A percentile compares a stretch with the other conserved stretches of the same genome.
Conservation (phyloP, 768 basidiomycete genomes). For the Gautieria morchelliformis region DNA sequence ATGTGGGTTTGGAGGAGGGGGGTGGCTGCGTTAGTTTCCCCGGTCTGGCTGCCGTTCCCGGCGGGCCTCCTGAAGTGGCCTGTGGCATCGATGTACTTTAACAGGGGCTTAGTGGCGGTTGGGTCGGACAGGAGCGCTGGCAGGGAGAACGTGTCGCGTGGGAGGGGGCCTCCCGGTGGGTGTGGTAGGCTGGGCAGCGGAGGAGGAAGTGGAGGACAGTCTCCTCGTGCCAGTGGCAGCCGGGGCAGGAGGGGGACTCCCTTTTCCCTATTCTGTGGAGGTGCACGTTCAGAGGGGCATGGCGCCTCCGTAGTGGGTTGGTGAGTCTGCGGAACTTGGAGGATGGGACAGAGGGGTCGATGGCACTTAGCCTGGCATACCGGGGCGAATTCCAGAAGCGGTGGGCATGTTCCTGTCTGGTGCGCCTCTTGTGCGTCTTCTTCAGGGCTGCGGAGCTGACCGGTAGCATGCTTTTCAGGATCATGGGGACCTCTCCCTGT, state of each 20-base stretch:
- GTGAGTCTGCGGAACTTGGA: neutral
- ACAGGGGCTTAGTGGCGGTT: neutral
- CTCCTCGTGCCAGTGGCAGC: conserved; percentile 18
- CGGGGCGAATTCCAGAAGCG: neutral
- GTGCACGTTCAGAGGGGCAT: conserved; percentile 22
- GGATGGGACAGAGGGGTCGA: neutral
- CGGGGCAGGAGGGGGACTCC: conserved; percentile 19
- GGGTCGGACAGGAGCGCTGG: neutral
- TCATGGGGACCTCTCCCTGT: neutral
- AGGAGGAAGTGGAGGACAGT: conserved; percentile 23
- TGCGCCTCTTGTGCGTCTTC: neutral
- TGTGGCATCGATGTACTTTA: neutral
- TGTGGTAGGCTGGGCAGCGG: conserved; percentile 18
- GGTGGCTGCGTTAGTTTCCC: too few species aligned
- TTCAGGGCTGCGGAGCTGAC: neutral
- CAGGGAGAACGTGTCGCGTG: neutral
- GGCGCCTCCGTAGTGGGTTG: conserved; percentile 13
- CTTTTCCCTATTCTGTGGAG: conserved; percentile 20
- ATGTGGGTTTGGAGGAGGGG: too few species aligned
- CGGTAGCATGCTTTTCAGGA: neutral
- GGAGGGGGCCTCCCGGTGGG: neutral
- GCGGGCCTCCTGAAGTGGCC: neutral
- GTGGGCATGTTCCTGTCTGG: neutral
- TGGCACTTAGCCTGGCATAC: neutral
- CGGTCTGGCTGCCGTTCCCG: too few species aligned